Percentiles rank a stretch among this genome's conserved stretches.
Evolutionary conservation across 352 stramenopile genomes (phyloP).

Genomic region (Aphanomyces invadans): DNA sequence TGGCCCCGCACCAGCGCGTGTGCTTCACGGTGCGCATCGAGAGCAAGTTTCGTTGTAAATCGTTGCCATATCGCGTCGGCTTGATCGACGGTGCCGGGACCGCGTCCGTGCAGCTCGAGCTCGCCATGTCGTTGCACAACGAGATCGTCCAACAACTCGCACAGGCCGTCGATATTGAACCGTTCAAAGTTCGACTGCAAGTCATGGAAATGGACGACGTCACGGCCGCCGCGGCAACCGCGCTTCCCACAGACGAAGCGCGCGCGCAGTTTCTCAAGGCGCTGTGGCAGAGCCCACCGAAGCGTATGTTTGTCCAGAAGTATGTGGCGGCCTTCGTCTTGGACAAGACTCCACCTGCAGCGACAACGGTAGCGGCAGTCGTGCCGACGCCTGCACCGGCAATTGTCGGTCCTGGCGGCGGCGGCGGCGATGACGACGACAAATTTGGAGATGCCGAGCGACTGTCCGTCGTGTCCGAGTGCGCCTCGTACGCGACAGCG

Average conservation of each 20-base stretch:
- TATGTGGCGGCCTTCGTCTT: slow-evolving; percentile 8
- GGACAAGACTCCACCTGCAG: too few relatives aligned
- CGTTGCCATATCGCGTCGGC: slow-evolving; percentile 5
- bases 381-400: not conserved
- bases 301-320: slow-evolving; percentile 19
- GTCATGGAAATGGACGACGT: slow-evolving; percentile 7
- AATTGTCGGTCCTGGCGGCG: not conserved
- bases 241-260: not conserved
- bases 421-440: not conserved
- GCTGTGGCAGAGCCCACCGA: slow-evolving; percentile 9
- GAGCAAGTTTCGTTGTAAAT: slow-evolving; percentile 22
- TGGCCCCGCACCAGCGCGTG: slow-evolving; percentile 1
- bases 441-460: not conserved
- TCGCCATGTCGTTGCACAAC: slow-evolving; percentile 3
- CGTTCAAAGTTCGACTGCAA: slow-evolving; percentile 17
- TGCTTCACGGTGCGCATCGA: slow-evolving; percentile 13
- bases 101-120: slow-evolving; percentile 1
- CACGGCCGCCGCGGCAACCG: not conserved
- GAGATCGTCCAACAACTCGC: not conserved
- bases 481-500: slow-evolving; percentile 11
- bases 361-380: too few relatives aligned
- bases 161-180: not conserved
- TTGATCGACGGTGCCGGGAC: slow-evolving; percentile 1
- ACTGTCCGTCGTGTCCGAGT: slow-evolving; percentile 6
- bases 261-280: slow-evolving; percentile 10